phyloP scores from a whole-genome alignment of 345 rosid genomes.

The Noccaea caerulescens region DNA sequence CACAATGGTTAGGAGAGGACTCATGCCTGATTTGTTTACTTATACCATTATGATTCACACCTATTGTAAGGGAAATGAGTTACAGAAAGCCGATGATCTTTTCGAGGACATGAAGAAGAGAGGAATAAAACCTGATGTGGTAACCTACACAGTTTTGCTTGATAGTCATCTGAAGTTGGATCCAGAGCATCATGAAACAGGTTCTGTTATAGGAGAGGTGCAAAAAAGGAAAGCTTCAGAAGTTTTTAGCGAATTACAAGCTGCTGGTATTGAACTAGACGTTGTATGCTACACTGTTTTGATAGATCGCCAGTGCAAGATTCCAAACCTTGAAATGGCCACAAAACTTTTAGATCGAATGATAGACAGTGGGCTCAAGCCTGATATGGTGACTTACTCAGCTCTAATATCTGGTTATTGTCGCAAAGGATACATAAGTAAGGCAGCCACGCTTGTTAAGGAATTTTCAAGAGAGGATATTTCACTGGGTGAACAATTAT shows the following conservation, averaged over 20 bases:
- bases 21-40: conserved; percentile 53
- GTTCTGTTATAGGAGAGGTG: conserved; percentile 33
- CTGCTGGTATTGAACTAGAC: conserved; percentile 50
- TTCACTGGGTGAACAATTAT: conserved; percentile 34
- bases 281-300: conserved; percentile 64
- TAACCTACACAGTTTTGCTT: conserved; percentile 65
- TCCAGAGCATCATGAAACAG: conserved; percentile 16
- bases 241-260: conserved; percentile 50
- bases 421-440: conserved; percentile 48
- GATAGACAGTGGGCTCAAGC: conserved; percentile 59
- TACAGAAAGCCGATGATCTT: conserved; percentile 52
- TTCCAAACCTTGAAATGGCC: conserved; percentile 53
- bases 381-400: conserved; percentile 62
- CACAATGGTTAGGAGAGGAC: conserved; percentile 44
- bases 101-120: conserved; percentile 60
- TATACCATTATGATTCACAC: conserved; percentile 71
- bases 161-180: conserved; percentile 46
- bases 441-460: conserved; percentile 49
- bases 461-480: conserved; percentile 51
- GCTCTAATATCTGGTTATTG: conserved; percentile 57
- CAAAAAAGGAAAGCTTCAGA: conserved; percentile 34
- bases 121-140: conserved; percentile 67
- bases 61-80: conserved; percentile 55
- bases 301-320: conserved; percentile 62
- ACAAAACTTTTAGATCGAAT: conserved; percentile 49